Evolutionary conservation across 2,329 filamentous ascomycete genomes (phyloP).

Genomic region (Bipolaris victoriae): DNA sequence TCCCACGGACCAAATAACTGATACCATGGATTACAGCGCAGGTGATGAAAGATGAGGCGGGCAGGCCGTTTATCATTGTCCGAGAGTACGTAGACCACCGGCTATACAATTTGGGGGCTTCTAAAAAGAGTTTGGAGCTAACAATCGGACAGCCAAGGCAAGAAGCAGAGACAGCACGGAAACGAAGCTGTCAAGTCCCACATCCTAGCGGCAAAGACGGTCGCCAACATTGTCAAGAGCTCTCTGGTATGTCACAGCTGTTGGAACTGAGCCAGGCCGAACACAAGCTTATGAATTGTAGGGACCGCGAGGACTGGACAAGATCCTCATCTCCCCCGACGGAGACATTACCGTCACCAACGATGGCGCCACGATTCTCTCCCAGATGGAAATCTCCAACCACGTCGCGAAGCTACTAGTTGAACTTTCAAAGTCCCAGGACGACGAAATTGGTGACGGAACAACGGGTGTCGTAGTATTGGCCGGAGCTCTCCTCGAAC

Average conservation of each 20-base stretch:
- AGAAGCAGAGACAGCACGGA: slow-evolving; percentile 95
- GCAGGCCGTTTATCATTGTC: slow-evolving; percentile 96
- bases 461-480: slow-evolving; percentile 97
- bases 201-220: slow-evolving; percentile 93
- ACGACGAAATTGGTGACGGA: slow-evolving; percentile 98
- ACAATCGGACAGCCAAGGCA: slow-evolving; percentile 74
- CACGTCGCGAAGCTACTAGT: slow-evolving; percentile 97
- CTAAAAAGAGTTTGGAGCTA: slow-evolving; percentile 23
- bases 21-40: slow-evolving; percentile 57
- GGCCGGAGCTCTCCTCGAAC: slow-evolving; percentile 91
- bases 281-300: slow-evolving; percentile 36
- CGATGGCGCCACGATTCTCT: slow-evolving; percentile 95
- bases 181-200: slow-evolving; percentile 98
- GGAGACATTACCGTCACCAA: slow-evolving; percentile 99
- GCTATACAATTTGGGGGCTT: background rate
- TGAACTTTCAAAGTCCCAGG: slow-evolving; percentile 96
- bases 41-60: slow-evolving; percentile 96
- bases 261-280: background rate
- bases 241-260: slow-evolving; percentile 67
- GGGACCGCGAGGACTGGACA: slow-evolving; percentile 95
- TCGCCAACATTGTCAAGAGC: slow-evolving; percentile 96
- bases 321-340: slow-evolving; percentile 98
- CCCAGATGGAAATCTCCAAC: slow-evolving; percentile 98
- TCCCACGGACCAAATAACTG: slow-evolving; percentile 25
- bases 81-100: slow-evolving; percentile 74